Base-by-base conservation (phyloP, 2,329 filamentous ascomycete species). In the Colletotrichum viniferum region DNA sequence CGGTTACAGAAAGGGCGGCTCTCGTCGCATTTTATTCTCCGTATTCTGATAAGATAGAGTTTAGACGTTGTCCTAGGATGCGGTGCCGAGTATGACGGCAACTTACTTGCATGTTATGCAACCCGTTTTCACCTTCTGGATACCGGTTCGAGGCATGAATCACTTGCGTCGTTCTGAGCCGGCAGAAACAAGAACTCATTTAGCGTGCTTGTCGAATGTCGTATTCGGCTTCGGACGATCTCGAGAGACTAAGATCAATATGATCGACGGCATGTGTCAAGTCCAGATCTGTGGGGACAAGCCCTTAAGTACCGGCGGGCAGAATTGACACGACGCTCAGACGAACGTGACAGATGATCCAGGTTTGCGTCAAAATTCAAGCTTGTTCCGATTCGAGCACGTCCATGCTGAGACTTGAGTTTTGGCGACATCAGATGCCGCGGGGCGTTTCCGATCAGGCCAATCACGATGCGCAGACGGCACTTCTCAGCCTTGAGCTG, bases 21-120 rank as follows among this genome's bases (percentile, higher is more conserved):
- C 43, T 79, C 77, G 65, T 78, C 77, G 26, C 78, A 79, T 4
- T 75, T 78, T 14, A 78, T 56, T 13, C 73, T 62, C 7, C 77
- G 70, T 16, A 65, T 65, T 18, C 73, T 77, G 7, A 34, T 24
- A 9, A 61, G 3, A 34, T 26, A 30, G 18, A 32, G 18, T 30
- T 26, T 58, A 58, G 21, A 30, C 3, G 16, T 16, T 16, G 12
- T 21, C 24, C 55, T 6, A 24, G 21, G 24, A 58, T 8, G 10
- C 34, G 26, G n/a, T 52, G 43, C 43, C n/a, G 32, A 18, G 18
- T 34, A 60, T 26, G 7, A 30, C 8, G 3, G 10, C 30, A 13
- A 77, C 76, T 52, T 61, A 77, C 75, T 77, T 78, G 77, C 77
- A 79, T 9, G 78, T 79, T 5, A 24, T 56, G 26, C 78, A 79